Evolutionary conservation across 2,329 filamentous ascomycete genomes (phyloP).

Genomic region (Pseudogymnoascus sp.): DNA sequence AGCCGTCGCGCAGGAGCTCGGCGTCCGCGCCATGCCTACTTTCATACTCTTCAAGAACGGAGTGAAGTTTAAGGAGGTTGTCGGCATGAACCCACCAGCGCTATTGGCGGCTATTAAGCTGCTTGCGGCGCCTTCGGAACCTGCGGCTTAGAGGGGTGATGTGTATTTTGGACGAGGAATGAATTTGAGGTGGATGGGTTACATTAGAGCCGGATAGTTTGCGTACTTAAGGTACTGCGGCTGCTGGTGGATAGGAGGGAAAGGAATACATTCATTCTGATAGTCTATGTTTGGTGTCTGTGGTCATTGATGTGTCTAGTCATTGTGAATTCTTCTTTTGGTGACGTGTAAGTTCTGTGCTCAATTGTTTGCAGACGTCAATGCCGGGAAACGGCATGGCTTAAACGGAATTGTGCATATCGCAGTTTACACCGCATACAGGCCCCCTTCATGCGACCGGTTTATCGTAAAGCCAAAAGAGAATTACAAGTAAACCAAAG

Average conservation of each 20-base stretch:
- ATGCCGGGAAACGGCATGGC: background rate
- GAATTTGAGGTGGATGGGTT: background rate
- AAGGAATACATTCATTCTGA: background rate
- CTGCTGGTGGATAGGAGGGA: background rate
- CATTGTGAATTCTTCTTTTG: background rate
- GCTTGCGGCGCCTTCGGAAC: background rate
- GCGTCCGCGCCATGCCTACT: constrained; percentile 85
- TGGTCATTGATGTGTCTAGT: background rate
- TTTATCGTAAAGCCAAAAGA: background rate
- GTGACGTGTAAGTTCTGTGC: background rate
- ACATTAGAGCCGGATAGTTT: background rate
- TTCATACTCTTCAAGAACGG: constrained; percentile 80
- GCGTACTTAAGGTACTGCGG: background rate
- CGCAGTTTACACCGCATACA: background rate
- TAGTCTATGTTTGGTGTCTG: background rate
- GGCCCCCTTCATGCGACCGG: background rate
- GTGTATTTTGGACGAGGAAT: too few relatives aligned
- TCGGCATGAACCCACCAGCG: constrained; percentile 72
- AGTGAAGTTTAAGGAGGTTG: constrained; percentile 61
- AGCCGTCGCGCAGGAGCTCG: constrained; percentile 67
- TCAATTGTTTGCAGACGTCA: background rate
- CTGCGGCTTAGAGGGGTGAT: background rate
- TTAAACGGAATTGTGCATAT: background rate
- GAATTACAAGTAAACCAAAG: background rate
- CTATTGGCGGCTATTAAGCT: constrained; percentile 38